A percentile compares a stretch with the other conserved stretches of the same genome.
These are phyloP conservation scores for Candida xiaguanensis DNA, from an alignment of 805 yeast species.

Conservation along the genomic window DNA sequence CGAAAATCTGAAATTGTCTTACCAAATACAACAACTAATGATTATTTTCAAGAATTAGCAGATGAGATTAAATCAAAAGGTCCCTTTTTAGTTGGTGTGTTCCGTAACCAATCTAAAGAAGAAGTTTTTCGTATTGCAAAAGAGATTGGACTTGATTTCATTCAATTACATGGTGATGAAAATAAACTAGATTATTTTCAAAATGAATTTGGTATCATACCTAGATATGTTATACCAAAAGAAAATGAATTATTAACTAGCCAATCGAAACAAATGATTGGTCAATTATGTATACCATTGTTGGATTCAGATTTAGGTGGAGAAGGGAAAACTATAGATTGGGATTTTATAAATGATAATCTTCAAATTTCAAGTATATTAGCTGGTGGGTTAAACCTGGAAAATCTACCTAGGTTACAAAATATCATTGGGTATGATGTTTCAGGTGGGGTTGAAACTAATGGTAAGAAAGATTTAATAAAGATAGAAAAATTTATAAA, in stretches of 20 bases:
- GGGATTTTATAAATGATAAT: slow-evolving; percentile 46
- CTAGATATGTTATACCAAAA: slow-evolving; percentile 61
- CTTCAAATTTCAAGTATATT: slow-evolving; percentile 46
- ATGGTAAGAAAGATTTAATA: slow-evolving; percentile 64
- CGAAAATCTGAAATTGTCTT: slow-evolving; percentile 13
- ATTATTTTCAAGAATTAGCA: slow-evolving; percentile 26
- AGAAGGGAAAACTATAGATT: slow-evolving; percentile 76
- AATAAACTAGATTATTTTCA: slow-evolving; percentile 48
- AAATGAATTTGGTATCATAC: slow-evolving; percentile 56
- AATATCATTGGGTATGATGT: slow-evolving; percentile 92
- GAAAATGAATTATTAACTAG: slow-evolving; percentile 38
- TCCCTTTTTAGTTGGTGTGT: slow-evolving; percentile 84
- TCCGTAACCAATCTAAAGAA: slow-evolving; percentile 71
- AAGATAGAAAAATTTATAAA: slow-evolving; percentile 61
- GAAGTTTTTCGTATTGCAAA: slow-evolving; percentile 48
- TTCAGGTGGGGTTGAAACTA: slow-evolving; percentile 84
- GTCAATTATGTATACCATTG: slow-evolving; percentile 43
- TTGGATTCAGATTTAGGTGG: slow-evolving; percentile 92
- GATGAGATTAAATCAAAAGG: slow-evolving; percentile 39
- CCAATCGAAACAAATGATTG: slow-evolving; percentile 10
- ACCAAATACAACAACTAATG: slow-evolving; percentile 12
- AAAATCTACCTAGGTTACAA: slow-evolving; percentile 50
- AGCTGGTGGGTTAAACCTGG: slow-evolving; percentile 88
- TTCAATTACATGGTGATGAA: slow-evolving; percentile 80
- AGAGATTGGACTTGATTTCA: slow-evolving; percentile 60